Conservation (phyloP, 75 land plant genomes). For the Sequoiadendron giganteum region DNA sequence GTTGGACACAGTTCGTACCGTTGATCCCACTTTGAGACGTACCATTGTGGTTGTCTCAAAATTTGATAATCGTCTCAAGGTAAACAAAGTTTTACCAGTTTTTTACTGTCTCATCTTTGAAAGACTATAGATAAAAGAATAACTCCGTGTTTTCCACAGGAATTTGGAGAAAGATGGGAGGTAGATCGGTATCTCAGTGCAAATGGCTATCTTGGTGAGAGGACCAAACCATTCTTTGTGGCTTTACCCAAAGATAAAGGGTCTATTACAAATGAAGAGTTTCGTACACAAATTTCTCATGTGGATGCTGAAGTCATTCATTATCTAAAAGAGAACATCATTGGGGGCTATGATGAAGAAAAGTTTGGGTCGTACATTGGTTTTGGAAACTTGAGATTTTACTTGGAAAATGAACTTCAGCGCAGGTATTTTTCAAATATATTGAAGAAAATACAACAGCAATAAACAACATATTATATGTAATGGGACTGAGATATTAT, state of each 20-base stretch:
- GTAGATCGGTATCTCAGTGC: constrained; percentile 92
- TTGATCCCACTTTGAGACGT: constrained; percentile 83
- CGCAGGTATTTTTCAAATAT: constrained; percentile 34
- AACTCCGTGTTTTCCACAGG: constrained; percentile 36
- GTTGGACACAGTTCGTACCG: constrained; percentile 83
- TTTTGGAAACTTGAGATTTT: constrained; percentile 63
- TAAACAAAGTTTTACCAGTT: constrained; percentile 14
- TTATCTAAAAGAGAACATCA: constrained; percentile 70
- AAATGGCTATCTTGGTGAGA: constrained; percentile 94
- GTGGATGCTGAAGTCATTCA: constrained; percentile 69
- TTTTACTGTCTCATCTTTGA: not conserved
- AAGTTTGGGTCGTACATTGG: constrained; percentile 71
- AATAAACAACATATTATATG: not conserved
- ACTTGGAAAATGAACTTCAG: constrained; percentile 85
- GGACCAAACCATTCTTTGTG: constrained; percentile 83
- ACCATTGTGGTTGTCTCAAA: constrained; percentile 94
- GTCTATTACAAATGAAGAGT: constrained; percentile 79
- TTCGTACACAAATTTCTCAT: constrained; percentile 82
- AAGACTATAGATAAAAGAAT: not conserved
- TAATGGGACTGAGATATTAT: not conserved
- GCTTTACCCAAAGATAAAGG: constrained; percentile 90
- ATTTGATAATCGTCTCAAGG: constrained; percentile 98
- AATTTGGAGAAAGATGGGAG: constrained; percentile 94
- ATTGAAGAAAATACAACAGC: not conserved
- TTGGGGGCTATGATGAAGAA: constrained; percentile 93